A percentile compares a stretch with the other conserved stretches of the same genome.
These are phyloP conservation scores for Cucumis melo DNA, from an alignment of 306 rosid genomes.

Conservation along the genomic window DNA sequence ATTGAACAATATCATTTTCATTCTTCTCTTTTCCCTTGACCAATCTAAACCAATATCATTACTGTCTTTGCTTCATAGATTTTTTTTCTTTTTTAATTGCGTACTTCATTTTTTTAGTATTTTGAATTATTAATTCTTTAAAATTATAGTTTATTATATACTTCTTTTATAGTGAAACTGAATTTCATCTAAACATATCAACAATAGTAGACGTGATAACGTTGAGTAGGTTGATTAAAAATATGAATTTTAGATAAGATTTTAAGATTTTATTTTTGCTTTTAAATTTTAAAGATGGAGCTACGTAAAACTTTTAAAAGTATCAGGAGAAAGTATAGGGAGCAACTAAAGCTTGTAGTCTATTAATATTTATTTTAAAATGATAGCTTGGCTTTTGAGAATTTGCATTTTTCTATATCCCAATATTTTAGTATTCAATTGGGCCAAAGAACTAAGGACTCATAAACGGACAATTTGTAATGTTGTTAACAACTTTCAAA, in stretches of 20 bases:
- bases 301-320: background rate
- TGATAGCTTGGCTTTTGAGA: background rate
- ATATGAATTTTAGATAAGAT: background rate
- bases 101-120: too few species aligned
- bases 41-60: slow-evolving; percentile 15
- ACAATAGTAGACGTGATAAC: too few species aligned
- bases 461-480: background rate
- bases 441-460: background rate
- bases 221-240: background rate
- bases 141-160: too few species aligned
- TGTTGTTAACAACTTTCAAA: background rate
- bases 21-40: slow-evolving; percentile 14
- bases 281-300: background rate
- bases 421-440: background rate
- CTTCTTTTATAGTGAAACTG: background rate
- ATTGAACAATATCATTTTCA: slow-evolving; percentile 35
- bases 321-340: too few species aligned
- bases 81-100: background rate
- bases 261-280: background rate
- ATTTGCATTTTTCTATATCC: background rate
- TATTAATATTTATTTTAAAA: background rate
- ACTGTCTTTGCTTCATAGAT: slow-evolving; percentile 14
- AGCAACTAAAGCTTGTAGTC: background rate
- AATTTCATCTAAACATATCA: background rate
- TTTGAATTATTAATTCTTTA: too few species aligned